Base-by-base conservation (phyloP, 1,284 basidiomycete species). In the Sporisorium graminicola region DNA sequence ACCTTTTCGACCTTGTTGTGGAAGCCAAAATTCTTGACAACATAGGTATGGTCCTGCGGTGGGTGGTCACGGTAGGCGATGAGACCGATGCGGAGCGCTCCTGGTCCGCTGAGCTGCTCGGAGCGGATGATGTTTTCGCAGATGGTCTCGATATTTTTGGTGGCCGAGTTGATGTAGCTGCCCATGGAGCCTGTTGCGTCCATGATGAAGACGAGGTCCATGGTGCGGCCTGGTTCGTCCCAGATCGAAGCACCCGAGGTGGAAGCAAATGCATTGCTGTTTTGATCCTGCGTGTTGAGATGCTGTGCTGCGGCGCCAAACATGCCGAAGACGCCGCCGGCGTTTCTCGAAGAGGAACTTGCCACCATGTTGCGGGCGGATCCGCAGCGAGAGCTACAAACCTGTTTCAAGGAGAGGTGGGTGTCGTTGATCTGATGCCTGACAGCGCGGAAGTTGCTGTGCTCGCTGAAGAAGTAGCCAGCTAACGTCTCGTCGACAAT, bases 81-180 rank as follows among this genome's bases (percentile, higher is more conserved):
- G 29, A 88, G 76, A 2, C 86, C 87, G 26, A 87, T 75, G 27
- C 87, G 67, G 3, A 99, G 89, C 86, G 98, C 95, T 77, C 96
- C 94, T 42, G 89, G 90, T 42, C 90, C 88, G 81, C 92, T 91
- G 24, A 99, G 90, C 82, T 93, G 93, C 55, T 96, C 95, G 29
- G 95, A 97, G 87, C 94, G 92, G 86, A 95, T 93, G 82, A 99
- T 99, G 87, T 94, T 92, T 65, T 93, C 93, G 86, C 94, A 97
- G 83, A 99, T 99, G 84, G 93, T 90, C 83, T 96, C 94, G 87
- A 99, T 98, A 87, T 99, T 98, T 88, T 93, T 94, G 8, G 95
- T 96, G n/a, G 95, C 95, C 12, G 82, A 83, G 37, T 64, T 65
- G 59, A 79, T 77, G 64, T 84, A 85, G 54, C 76, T 78, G n/a